Evolutionary conservation across 1,284 basidiomycete genomes (phyloP).

Genomic region (Tremellales sp.): DNA sequence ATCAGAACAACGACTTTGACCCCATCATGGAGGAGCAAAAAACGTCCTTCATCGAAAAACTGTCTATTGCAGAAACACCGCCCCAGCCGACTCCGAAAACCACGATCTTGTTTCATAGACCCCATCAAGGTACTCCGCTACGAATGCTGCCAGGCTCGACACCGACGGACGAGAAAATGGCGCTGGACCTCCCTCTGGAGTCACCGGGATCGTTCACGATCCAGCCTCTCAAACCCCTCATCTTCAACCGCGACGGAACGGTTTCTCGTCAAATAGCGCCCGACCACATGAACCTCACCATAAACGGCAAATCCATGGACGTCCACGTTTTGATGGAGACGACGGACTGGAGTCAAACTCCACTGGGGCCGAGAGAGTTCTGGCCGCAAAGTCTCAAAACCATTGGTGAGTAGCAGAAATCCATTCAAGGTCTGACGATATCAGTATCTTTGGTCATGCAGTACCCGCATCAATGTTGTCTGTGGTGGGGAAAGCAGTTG

Average conservation of each 20-base stretch:
- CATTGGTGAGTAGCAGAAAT: slow-evolving; percentile 20
- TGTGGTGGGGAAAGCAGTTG: slow-evolving; percentile 46
- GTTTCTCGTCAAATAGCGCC: slow-evolving; percentile 11
- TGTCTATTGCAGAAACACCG: not conserved
- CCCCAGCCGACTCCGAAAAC: not conserved
- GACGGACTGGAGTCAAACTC: slow-evolving; percentile 43
- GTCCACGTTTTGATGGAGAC: slow-evolving; percentile 30
- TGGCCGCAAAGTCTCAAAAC: slow-evolving; percentile 41
- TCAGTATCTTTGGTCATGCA: slow-evolving; percentile 33
- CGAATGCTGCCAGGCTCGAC: slow-evolving; percentile 1
- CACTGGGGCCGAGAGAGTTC: slow-evolving; percentile 31
- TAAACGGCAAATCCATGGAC: slow-evolving; percentile 13
- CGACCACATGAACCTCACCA: not conserved
- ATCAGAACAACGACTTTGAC: not conserved
- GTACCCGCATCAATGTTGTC: slow-evolving; percentile 36
- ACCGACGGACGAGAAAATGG: slow-evolving; percentile 20
- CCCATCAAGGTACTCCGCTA: not conserved
- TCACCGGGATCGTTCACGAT: not conserved
- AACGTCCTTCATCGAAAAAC: not conserved
- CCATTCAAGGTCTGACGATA: not conserved
- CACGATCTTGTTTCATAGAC: slow-evolving; percentile 1
- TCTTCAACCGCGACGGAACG: slow-evolving; percentile 29
- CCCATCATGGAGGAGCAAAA: not conserved
- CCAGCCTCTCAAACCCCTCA: slow-evolving; percentile 13
- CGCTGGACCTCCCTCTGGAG: slow-evolving; percentile 11